Evolutionary conservation across 75 land plant species (phyloP), one percentile per base, ranked within the genome.

Genomic region (Selaginella tamariscina): DNA sequence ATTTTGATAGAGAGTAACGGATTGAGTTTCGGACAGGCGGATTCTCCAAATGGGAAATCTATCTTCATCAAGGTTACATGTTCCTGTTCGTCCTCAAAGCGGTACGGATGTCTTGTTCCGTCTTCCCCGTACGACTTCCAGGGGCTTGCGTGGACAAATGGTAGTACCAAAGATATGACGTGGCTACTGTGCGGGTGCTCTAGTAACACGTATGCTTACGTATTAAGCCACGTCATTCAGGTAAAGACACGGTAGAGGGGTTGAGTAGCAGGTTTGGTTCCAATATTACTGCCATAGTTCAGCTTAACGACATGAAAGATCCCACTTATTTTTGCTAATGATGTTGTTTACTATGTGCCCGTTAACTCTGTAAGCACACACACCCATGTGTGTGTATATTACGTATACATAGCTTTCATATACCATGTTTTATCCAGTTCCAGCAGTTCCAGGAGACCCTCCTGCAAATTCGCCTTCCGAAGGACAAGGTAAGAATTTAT

Each of bases 111-210:
- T 39, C 5, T 15, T 5, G 49, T 39, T 39, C 49, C 49, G 15
- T 39, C 49, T 78, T 20, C 78, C 76, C 62, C 82, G 72, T 72
- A 80, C 90, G 8, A 85, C 91, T 22, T 82, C 72, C 62, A 82
- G 80, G 0, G 79, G 1, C 32, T 18, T 55, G 80, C 0, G 24
- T 84, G 49, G 22, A 1, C 24, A 81, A 33, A 66, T 55, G 31
- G 54, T 44, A 85, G 85, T 0, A 81, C 75, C 0, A 83, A 79
- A 30, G 85, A 82, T 32, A 67, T 77, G 0, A 20, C 82, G 72
- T 70, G 66, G 64, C 68, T 87, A 72, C 30, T 85, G 11, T 87
- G 91, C 79, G 91, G 88, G 44, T 87, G 91, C 67, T 85, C 87
- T 0, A 85, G 78, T 67, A 84, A 86, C 74, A 49, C 82, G 55